Evolutionary conservation across 1,284 basidiomycete species (phyloP), one percentile per base, ranked within the genome.

Genomic region (Crepidotus sp.): DNA sequence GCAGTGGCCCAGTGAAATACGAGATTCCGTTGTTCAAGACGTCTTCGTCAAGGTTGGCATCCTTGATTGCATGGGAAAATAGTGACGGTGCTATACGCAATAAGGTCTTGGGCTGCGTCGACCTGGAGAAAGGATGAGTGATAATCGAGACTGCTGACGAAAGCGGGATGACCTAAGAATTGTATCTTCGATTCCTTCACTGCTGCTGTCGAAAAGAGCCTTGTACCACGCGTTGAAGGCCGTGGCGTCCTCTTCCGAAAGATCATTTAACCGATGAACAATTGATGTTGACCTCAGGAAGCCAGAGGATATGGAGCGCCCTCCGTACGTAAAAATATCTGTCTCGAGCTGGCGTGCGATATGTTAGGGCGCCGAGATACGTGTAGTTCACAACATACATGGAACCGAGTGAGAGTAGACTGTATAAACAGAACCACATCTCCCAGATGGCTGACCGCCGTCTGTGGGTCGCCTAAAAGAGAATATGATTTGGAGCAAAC

Each of bases 151-250:
- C 15, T 5, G 18, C 21, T 4, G 26, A 21, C 14, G 17, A 32
- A 19, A 40, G 36, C 10, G 3, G 38, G 51, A 57, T 52, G 59
- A 83, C 83, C 86, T 69, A 14, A 89, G 66, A 44, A 88, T 82
- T 7, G 73, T 76, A 55, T 89, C 85, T 50, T 86, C 85, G 21
- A 89, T 88, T 2, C 85, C 85, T 59, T 88, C 85, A 50, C 77
- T 86, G 43, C 67, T 74, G 38, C 66, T 76, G 55, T 85, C 82
- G 58, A 89, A 89, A 14, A 88, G 64, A 0, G 82, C 78, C 55
- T 84, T 86, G 49, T 71, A 75, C 85, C 85, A 89, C 3, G 68
- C 65, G 22, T 62, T 58, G 51, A 81, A 76, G 5, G 76, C 71
- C 10, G 50, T 53, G 9, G 61, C 53, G 35, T 83, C 77, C 36